Base-by-base conservation (phyloP, 1,139 yeast genomes). In the Blastobotrys niveus region DNA sequence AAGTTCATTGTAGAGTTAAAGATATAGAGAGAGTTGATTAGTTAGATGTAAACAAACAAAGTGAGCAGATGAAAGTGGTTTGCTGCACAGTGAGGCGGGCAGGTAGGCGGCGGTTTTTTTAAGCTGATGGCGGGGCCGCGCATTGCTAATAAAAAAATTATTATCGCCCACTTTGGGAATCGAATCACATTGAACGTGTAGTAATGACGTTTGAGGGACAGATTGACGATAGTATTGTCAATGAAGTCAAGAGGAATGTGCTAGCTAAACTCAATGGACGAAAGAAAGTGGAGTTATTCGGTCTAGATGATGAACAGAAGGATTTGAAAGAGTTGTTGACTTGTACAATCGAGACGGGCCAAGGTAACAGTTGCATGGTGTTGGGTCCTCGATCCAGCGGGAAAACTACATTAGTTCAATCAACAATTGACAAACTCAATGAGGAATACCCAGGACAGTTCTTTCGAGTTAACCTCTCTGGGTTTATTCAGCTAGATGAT, bases 321-420 rank as follows among this genome's bases (percentile, higher is more conserved):
- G 82, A 81, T 48, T 60, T 88, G 1, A 74, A 74, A 50, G 65
- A 69, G 12, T 62, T 84, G 53, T 61, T 89, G 48, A 78, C 77
- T 47, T 80, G 80, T 51, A 82, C 95, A 0, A 72, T 89, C 0
- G 65, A 69, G 15, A 78, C 77, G 51, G 74, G 77, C 31, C 94
- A 87, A 53, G 91, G 95, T 4, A 88, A 85, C 58, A 88, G 96
- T 0, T 77, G 82, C 8, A 67, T 89, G 9, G 49, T 91, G 1
- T 72, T 87, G 38, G 98, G 98, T 0, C 89, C 96, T 0, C 67
- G 89, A 39, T 78, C 84, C 1, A 68, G 79, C 5, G 96, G 95
- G 0, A 91, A 91, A 60, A 72, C 93, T 0, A 65, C 77, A 1
- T 64, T 85, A 9, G 68, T 89, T 7, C 73, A 82, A 37, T 65